These are phyloP conservation scores for Tremella yokohamensis DNA, from an alignment of 768 basidiomycete species.

Conservation along the genomic window DNA sequence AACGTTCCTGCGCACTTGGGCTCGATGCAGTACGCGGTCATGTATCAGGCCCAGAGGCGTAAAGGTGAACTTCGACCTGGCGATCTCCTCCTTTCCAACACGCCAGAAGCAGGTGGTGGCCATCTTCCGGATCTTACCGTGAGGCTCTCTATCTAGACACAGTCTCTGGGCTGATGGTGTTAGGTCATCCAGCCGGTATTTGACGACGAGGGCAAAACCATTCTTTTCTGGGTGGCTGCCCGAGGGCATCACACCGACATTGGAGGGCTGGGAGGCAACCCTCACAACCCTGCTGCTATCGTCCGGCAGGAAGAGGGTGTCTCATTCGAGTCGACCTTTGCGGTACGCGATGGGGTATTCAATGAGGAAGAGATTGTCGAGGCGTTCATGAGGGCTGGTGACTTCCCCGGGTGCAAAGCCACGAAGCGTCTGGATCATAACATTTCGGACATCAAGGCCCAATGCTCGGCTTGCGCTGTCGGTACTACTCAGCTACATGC, in stretches of 20 bases:
- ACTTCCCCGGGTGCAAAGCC: slow-evolving; percentile 14
- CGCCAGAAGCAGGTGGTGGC: slow-evolving; percentile 21
- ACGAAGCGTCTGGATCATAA: slow-evolving; percentile 56
- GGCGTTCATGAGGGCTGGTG: slow-evolving; percentile 57
- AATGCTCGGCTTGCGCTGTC: slow-evolving; percentile 61
- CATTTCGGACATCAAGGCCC: slow-evolving; percentile 56
- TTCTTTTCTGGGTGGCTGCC: slow-evolving; percentile 26
- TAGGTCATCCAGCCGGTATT: slow-evolving; percentile 35
- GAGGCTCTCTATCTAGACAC: too few relatives aligned
- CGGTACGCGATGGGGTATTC: slow-evolving; percentile 75
- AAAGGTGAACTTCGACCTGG: slow-evolving; percentile 21
- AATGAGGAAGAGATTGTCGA: slow-evolving; percentile 68
- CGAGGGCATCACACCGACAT: slow-evolving; percentile 58
- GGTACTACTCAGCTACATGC: slow-evolving; percentile 79
- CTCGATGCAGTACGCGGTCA: slow-evolving; percentile 34
- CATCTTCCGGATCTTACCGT: slow-evolving; percentile 34
- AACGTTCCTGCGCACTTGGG: slow-evolving; percentile 40
- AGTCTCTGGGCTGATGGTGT: too few relatives aligned
- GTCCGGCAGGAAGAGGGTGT: slow-evolving; percentile 91
- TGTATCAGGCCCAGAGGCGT: slow-evolving; percentile 23
- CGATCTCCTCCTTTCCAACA: slow-evolving; percentile 36
- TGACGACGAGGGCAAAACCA: slow-evolving; percentile 12
- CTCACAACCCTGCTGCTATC: slow-evolving; percentile 90
- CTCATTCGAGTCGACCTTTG: slow-evolving; percentile 82
- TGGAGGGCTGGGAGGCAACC: slow-evolving; percentile 79